Percentiles rank a stretch among this genome's conserved stretches.
Evolutionary conservation across 495 filamentous ascomycete genomes (phyloP).

Genomic region (Penicillium atrosanguineum): DNA sequence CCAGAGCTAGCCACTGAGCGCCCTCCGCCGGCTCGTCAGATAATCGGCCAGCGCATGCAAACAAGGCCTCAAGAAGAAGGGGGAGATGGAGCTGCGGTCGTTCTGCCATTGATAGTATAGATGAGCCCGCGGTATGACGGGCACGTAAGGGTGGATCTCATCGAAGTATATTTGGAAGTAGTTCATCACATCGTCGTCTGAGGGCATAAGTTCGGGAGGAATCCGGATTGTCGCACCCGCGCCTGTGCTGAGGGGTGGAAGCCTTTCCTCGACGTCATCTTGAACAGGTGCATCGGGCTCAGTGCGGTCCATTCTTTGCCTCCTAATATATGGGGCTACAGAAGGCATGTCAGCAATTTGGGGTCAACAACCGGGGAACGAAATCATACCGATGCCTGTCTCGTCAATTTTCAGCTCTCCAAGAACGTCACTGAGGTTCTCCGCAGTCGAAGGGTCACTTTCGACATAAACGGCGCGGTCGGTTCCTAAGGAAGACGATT

Average conservation of each 20-base stretch:
- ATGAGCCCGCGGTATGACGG: conserved; percentile 78
- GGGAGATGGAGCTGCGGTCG: conserved; percentile 86
- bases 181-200: conserved; percentile 74
- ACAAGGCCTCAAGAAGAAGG: conserved; percentile 89
- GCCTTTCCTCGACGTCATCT: conserved; percentile 68
- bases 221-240: conserved; percentile 79
- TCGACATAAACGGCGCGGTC: conserved; percentile 40
- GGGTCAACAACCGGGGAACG: conserved; percentile 12
- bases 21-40: conserved; percentile 81
- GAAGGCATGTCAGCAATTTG: conserved; percentile 12
- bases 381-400: conserved; percentile 73
- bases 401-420: conserved; percentile 88
- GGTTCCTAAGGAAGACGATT: conserved; percentile 48
- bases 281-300: conserved; percentile 71
- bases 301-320: conserved; percentile 61
- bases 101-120: conserved; percentile 93
- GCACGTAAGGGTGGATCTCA: conserved; percentile 94
- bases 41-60: conserved; percentile 83
- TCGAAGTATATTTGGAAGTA: conserved; percentile 93
- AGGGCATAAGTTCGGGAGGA: conserved; percentile 90
- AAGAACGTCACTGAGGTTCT: conserved; percentile 74
- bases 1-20: conserved; percentile 91
- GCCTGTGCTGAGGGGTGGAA: conserved; percentile 65
- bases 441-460: conserved; percentile 64
- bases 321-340: conserved; percentile 82